Base-by-base conservation (phyloP, 495 filamentous ascomycete genomes). In the Xanthoparmelia taractica region DNA sequence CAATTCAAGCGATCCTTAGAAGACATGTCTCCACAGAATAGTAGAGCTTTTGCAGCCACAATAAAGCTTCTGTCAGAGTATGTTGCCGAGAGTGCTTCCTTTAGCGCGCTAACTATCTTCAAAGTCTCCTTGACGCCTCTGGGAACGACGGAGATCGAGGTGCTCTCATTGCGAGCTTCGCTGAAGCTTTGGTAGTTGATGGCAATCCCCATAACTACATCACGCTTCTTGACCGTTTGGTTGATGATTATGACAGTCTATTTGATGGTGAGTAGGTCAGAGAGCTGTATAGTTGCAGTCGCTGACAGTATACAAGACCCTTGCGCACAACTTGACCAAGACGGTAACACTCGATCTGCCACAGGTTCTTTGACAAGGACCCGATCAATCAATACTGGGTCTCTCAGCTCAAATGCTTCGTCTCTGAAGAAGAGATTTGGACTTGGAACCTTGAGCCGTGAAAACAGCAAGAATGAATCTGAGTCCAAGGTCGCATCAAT, bases 61-160 rank as follows among this genome's bases (percentile, higher is more conserved):
- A 84, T 97, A 66, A 90, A 89, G 57, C 81, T 97, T 38, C 82
- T 98, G 31, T 86, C 89, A 4, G 91, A 96, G 48, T 52, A 31
- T 18, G 27, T 31, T 23, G 4, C 15, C 7, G 27, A 50, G 48
- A 52, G 11, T 52, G 13, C 11, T 17, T 29, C 23, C 17, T 52
- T 18, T 31, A 4, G 13, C 27, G 5, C 15, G 15, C 48, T 52
- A 4, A 52, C 13, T 12, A 31, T 52, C 17, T 1, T 18, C 13
- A 15, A 27, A 50, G 48, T 68, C 80, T 98, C 20, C 82, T 97
- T 17, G 93, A 96, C 64, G 92, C 90, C n/a, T 96, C 92, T 65
- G 88, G 87, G 15, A 96, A 94, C 72, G 94, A 96, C 69, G 90
- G 91, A 56, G 93, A 97, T 71, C 84, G 93, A 40, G 94, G 94